These are phyloP conservation scores for Syncephalis plumigaleata DNA, from an alignment of 371 early-diverging fungal species.

Conservation along the genomic window DNA sequence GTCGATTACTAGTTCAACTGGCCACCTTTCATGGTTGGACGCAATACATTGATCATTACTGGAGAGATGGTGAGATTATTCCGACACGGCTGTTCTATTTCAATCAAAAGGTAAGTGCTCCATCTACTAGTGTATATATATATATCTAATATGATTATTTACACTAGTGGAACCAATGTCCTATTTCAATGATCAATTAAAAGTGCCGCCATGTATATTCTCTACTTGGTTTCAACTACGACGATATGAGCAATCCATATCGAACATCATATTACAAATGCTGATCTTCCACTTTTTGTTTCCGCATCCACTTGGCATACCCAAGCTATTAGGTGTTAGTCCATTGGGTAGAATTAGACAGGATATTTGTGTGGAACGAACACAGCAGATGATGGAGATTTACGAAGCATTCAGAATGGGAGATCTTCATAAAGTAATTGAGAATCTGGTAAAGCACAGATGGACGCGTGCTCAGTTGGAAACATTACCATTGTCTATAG, in stretches of 20 bases:
- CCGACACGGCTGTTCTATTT: background rate
- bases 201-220: background rate
- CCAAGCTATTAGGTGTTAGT: slow-evolving; percentile 1
- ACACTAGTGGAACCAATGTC: background rate
- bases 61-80: slow-evolving; percentile 7
- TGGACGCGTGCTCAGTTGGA: slow-evolving; percentile 18
- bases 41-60: slow-evolving; percentile 27
- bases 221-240: background rate
- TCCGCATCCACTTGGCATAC: slow-evolving; percentile 2
- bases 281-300: background rate
- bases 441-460: slow-evolving; percentile 13
- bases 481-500: slow-evolving; percentile 20
- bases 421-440: slow-evolving; percentile 11
- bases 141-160: background rate
- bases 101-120: background rate
- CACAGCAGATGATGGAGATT: slow-evolving; percentile 7
- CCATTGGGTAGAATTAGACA: slow-evolving; percentile 2
- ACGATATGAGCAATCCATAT: no score
- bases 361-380: slow-evolving; percentile 6
- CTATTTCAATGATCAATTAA: background rate
- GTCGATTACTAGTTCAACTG: slow-evolving; percentile 22
- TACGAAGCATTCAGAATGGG: slow-evolving; percentile 9
- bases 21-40: slow-evolving; percentile 18
- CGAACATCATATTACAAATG: background rate
- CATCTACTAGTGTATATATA: no score